Evolutionary conservation across 495 filamentous ascomycete genomes (phyloP).

Genomic region (Daldinia bambusicola): DNA sequence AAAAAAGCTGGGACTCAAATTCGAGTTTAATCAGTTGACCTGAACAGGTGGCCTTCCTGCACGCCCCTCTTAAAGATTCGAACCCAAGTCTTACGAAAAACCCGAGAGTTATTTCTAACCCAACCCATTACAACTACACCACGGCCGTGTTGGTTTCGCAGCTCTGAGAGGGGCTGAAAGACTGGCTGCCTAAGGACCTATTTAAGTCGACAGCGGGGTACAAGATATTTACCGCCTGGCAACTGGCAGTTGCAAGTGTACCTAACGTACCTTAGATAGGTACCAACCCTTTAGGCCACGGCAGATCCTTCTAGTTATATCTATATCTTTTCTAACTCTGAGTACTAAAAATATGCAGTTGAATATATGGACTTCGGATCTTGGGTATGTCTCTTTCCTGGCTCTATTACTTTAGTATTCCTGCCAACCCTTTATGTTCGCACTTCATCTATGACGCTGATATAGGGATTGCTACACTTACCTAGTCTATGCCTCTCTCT

Average conservation of each 20-base stretch:
- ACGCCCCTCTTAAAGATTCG: not conserved
- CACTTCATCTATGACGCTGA: no score
- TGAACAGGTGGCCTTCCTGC: slow-evolving; percentile 4
- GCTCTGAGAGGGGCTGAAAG: not conserved
- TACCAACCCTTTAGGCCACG: no score
- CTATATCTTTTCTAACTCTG: not conserved
- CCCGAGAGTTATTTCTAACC: not conserved
- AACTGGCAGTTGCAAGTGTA: not conserved
- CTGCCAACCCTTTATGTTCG: not conserved
- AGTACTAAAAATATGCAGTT: not conserved
- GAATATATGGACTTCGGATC: not conserved
- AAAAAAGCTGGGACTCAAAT: not conserved
- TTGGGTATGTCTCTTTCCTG: not conserved
- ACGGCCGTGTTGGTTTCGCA: not conserved
- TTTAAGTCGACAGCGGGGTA: slow-evolving; percentile 8
- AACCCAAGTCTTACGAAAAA: not conserved
- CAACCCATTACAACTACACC: not conserved
- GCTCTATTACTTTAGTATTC: not conserved
- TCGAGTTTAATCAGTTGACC: not conserved
- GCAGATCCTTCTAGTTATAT: no score
- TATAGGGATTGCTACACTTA: not conserved
- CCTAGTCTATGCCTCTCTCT: no score
- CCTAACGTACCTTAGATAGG: not conserved
- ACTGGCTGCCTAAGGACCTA: not conserved
- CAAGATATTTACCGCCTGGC: not conserved